phyloP scores from a whole-genome alignment of 2,329 filamentous ascomycete species.

The Rutstroemia sp. region DNA sequence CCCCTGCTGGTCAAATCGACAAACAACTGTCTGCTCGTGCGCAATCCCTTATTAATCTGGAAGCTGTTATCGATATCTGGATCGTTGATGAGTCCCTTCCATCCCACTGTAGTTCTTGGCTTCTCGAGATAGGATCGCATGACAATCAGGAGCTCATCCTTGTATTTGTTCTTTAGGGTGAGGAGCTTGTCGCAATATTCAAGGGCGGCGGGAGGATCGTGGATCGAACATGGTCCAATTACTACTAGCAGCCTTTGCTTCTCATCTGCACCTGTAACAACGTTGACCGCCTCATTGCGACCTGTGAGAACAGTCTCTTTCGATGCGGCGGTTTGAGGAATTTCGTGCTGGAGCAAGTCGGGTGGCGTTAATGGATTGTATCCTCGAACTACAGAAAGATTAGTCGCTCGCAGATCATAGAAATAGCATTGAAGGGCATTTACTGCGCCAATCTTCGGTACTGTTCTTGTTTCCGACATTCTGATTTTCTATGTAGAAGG shows the following conservation, averaged over 20 bases:
- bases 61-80: conserved; percentile 97
- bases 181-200: conserved; percentile 87
- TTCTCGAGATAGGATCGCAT: conserved; percentile 99
- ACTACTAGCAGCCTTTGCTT: conserved; percentile 64
- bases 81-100: conserved; percentile 98
- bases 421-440: conserved; percentile 26
- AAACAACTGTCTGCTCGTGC: conserved; percentile 81
- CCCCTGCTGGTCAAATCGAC: conserved; percentile 84
- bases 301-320: conserved; percentile 50
- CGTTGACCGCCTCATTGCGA: conserved; percentile 57
- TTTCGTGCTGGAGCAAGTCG: conserved; percentile 91
- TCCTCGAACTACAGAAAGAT: conserved; percentile 36
- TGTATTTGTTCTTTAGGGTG: conserved; percentile 77
- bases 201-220: conserved; percentile 83
- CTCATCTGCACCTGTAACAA: conserved; percentile 58
- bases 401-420: background rate
- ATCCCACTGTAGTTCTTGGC: conserved; percentile 93
- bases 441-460: conserved; percentile 80
- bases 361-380: conserved; percentile 92
- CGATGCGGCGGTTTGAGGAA: conserved; percentile 45
- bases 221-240: conserved; percentile 93
- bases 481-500: conserved; percentile 71
- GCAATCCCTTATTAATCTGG: conserved; percentile 97
- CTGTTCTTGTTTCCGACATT: conserved; percentile 67
- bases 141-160: conserved; percentile 83